Conservation (phyloP, 805 yeast genomes). For the Starmerella lactis-condensi region DNA sequence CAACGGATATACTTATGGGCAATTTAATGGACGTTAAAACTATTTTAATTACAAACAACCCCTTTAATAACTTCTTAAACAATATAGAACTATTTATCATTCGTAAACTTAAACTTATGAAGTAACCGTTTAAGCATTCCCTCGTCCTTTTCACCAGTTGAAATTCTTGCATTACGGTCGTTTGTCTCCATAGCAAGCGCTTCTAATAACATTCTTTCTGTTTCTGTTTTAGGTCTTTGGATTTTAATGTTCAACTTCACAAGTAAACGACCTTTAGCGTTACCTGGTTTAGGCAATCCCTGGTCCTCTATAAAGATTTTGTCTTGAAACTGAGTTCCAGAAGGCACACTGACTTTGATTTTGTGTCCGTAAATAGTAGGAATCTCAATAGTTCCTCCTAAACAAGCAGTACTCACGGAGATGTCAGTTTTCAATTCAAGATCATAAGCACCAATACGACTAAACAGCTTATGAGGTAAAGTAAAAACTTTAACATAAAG, state of each 20-base stretch:
- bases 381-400: constrained; percentile 80
- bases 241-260: constrained; percentile 56
- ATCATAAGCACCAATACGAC: constrained; percentile 46
- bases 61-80: neutral
- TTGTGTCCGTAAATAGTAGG: constrained; percentile 65
- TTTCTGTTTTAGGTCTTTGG: constrained; percentile 56
- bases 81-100: constrained; percentile 6
- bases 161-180: constrained; percentile 62
- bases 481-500: constrained; percentile 67
- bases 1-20: constrained; percentile 88
- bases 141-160: too few species aligned
- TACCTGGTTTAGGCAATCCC: constrained; percentile 53
- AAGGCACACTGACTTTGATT: constrained; percentile 58
- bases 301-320: constrained; percentile 59
- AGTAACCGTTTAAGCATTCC: constrained; percentile 23
- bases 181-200: constrained; percentile 82
- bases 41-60: neutral
- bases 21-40: constrained; percentile 81
- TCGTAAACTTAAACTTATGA: constrained; percentile 20
- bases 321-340: constrained; percentile 68
- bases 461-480: constrained; percentile 51
- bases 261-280: constrained; percentile 60
- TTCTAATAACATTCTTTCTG: constrained; percentile 76
- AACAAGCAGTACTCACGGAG: constrained; percentile 87
- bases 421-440: constrained; percentile 48